Evolutionary conservation across 2,329 filamentous ascomycete species (phyloP).

Genomic region (Tympanopsis confertula): DNA sequence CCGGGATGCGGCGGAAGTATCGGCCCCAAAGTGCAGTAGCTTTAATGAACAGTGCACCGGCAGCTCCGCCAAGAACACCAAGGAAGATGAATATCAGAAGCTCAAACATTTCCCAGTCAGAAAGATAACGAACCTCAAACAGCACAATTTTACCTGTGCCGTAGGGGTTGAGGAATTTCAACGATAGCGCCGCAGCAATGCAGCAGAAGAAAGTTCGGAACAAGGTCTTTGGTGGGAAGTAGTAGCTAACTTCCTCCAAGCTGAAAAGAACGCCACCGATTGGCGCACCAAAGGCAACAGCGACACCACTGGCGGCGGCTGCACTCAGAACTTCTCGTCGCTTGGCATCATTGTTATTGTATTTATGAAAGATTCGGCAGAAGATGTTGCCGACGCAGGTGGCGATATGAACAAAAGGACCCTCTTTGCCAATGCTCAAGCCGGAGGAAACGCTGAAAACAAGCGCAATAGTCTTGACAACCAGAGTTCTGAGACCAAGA

Average conservation of each 20-base stretch:
- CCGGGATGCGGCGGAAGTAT: conserved; percentile 34
- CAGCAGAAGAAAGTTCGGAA: conserved; percentile 49
- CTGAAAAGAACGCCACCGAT: conserved; percentile 50
- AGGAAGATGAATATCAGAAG: conserved; percentile 45
- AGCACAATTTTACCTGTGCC: conserved; percentile 48
- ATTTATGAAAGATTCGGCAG: conserved; percentile 38
- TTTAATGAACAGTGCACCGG: conserved; percentile 46
- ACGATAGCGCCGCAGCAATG: conserved; percentile 37
- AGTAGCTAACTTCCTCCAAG: conserved; percentile 43
- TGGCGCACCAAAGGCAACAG: conserved; percentile 49
- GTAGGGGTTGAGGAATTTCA: conserved; percentile 45
- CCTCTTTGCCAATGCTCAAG: conserved; percentile 51
- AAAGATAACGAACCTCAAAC: conserved; percentile 47
- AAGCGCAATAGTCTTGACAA: conserved; percentile 45
- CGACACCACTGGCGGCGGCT: conserved; percentile 42
- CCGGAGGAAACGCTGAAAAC: conserved; percentile 45
- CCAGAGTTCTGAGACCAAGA: conserved; percentile 38
- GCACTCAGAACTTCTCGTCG: conserved; percentile 46
- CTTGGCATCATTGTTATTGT: conserved; percentile 42
- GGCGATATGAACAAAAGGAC: conserved; percentile 49
- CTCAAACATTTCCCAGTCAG: conserved; percentile 39
- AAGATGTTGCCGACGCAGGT: conserved; percentile 44
- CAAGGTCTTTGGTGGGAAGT: conserved; percentile 45
- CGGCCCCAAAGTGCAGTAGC: conserved; percentile 44
- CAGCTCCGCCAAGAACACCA: conserved; percentile 43